Evolutionary conservation across 371 early-diverging fungal species (phyloP), one percentile per base, ranked within the genome.

Genomic region (Choanephora cucurbitarum): DNA sequence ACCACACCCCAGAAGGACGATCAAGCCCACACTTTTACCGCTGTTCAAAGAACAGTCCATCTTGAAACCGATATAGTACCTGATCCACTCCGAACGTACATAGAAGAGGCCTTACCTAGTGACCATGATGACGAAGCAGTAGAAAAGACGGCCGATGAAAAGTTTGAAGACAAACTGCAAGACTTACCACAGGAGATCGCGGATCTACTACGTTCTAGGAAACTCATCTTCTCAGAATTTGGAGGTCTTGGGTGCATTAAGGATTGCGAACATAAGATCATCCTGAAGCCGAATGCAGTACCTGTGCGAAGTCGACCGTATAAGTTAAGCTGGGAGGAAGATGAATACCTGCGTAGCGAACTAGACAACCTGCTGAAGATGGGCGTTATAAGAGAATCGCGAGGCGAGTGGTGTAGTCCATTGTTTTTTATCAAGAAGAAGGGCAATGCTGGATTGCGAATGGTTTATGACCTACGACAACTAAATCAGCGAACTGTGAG

Each of bases 381-480:
- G 19, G 62, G 61, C 0, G 3, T 58, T 0, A 65, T 69, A 9
- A 15, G 28, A 18, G 52, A 57, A 3, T 42, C 48, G 0, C 18
- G 33, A 15, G 54, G 57, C 1, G 18, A 44, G 5, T 58, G 57
- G 62, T 33, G 58, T 19, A 42, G 65, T 5, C 81, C 79, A 3
- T 48, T 70, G 9, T 55, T 79, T 42, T 77, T 80, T 56, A 71
- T 70, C 0, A 55, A 50, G 23, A 80, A 84, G 60, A 66, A 65
- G 24, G 28, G 28, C 3, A 70, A 76, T 45, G 74, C 76, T 5
- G 23, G 53, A 0, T 40, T 72, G 3, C 50, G 80, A 2, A 37
- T 80, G 10, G 69, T 68, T 77, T 44, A 65, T 0, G 7, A 51
- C 41, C 44, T 59, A 24, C 33, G 9, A 62, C 28, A 60, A 32